phyloP scores from a whole-genome alignment of 768 basidiomycete genomes.

The Lentinula edodes region DNA sequence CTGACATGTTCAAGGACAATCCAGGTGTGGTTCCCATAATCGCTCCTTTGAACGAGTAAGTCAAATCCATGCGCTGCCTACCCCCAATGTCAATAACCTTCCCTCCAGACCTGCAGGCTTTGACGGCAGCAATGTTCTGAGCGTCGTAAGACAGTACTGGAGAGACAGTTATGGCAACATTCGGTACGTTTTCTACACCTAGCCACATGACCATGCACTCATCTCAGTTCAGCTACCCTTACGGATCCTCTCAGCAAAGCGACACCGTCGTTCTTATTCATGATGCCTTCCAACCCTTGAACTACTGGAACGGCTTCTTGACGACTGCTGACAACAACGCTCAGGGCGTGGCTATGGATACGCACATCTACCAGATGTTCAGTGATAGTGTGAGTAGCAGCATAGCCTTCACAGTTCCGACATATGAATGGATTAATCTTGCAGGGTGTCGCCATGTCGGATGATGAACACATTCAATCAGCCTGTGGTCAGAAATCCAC shows the following conservation, averaged over 20 bases:
- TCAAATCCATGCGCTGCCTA: background rate
- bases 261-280: conserved; percentile 65
- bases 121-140: background rate
- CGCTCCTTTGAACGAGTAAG: conserved; percentile 75
- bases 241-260: conserved; percentile 38
- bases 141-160: conserved; percentile 41
- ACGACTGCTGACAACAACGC: conserved; percentile 30
- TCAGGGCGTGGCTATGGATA: conserved; percentile 72
- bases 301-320: conserved; percentile 65
- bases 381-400: conserved; percentile 38
- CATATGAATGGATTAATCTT: background rate
- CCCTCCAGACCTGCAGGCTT: conserved; percentile 3
- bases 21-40: conserved; percentile 53
- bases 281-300: conserved; percentile 75
- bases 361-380: conserved; percentile 78
- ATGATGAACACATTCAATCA: conserved; percentile 41
- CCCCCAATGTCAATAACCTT: background rate
- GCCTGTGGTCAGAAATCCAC: conserved; percentile 46
- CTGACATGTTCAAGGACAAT: conserved; percentile 39
- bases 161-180: conserved; percentile 70
- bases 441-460: background rate
- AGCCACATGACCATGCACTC: background rate
- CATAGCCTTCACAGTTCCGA: conserved; percentile 10
- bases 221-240: conserved; percentile 25
- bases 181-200: conserved; percentile 36